phyloP scores from a whole-genome alignment of 108 stramenopile species.

The Nitzschia putrida region DNA sequence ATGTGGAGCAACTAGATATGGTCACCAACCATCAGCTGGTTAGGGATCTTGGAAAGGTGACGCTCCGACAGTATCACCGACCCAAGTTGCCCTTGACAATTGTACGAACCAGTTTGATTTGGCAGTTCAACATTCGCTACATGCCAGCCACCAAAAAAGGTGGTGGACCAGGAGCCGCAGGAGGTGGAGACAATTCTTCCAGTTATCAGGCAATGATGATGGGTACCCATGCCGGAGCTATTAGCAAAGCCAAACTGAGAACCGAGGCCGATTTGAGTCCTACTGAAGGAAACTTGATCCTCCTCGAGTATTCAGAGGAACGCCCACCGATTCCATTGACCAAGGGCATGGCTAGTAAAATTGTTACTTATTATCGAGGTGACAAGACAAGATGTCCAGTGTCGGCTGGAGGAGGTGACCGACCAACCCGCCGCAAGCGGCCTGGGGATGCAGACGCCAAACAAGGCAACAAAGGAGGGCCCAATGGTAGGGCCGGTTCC shows the following conservation, averaged over 20 bases:
- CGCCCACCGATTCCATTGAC: conserved; percentile 79
- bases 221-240: conserved; percentile 57
- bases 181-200: conserved; percentile 48
- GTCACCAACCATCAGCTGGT: conserved; percentile 72
- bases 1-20: conserved; percentile 85
- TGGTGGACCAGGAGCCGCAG: conserved; percentile 20
- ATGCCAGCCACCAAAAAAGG: conserved; percentile 34
- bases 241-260: conserved; percentile 74
- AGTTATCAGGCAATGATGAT: conserved; percentile 78
- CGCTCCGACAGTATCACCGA: conserved; percentile 79
- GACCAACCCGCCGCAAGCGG: conserved; percentile 69
- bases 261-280: conserved; percentile 80
- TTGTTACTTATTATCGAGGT: conserved; percentile 89
- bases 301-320: conserved; percentile 86
- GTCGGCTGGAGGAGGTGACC: conserved; percentile 85
- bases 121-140: conserved; percentile 83
- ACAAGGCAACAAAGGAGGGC: conserved; percentile 28
- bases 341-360: conserved; percentile 83
- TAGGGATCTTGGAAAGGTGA: conserved; percentile 60
- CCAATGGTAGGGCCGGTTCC: conserved; percentile 23
- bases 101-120: conserved; percentile 61
- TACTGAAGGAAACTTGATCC: conserved; percentile 68
- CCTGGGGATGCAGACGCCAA: conserved; percentile 40
- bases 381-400: conserved; percentile 83
- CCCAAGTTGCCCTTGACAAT: conserved; percentile 68